These are phyloP conservation scores for Epichloe elymi DNA, from an alignment of 2,329 filamentous ascomycete species.

Conservation along the genomic window DNA sequence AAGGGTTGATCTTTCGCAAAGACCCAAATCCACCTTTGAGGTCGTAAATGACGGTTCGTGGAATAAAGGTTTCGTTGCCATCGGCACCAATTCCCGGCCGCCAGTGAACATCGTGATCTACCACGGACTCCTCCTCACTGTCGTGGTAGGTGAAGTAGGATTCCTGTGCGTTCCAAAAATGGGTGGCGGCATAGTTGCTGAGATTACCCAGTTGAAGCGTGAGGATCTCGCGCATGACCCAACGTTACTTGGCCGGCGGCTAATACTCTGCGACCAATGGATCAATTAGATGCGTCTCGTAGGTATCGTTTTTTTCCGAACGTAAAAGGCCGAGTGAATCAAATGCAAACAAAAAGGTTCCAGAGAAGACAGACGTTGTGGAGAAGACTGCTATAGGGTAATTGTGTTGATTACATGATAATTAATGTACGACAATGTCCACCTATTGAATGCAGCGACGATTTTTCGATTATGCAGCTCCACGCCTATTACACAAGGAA, in stretches of 20 bases:
- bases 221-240: slow-evolving; percentile 79
- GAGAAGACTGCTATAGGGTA: background rate
- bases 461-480: too few relatives aligned
- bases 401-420: background rate
- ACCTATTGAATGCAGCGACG: too few relatives aligned
- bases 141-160: slow-evolving; percentile 87
- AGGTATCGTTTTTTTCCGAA: too few relatives aligned
- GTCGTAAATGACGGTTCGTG: slow-evolving; percentile 85
- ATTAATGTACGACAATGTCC: too few relatives aligned
- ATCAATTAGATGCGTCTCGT: too few relatives aligned
- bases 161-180: slow-evolving; percentile 98
- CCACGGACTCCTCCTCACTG: slow-evolving; percentile 16
- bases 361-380: too few relatives aligned
- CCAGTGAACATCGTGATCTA: slow-evolving; percentile 62
- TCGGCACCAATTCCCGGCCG: slow-evolving; percentile 69
- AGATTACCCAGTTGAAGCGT: slow-evolving; percentile 87
- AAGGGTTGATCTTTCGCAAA: slow-evolving; percentile 71
- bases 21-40: slow-evolving; percentile 89
- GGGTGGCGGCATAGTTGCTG: slow-evolving; percentile 85
- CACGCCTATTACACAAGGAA: too few relatives aligned
- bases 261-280: too few relatives aligned
- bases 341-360: too few relatives aligned
- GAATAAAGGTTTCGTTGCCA: slow-evolving; percentile 83
- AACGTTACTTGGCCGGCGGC: too few relatives aligned
- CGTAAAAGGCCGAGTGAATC: too few relatives aligned